These are phyloP conservation scores for Davidsoniella neocaledoniae DNA, from an alignment of 2,329 filamentous ascomycete genomes.

Conservation along the genomic window DNA sequence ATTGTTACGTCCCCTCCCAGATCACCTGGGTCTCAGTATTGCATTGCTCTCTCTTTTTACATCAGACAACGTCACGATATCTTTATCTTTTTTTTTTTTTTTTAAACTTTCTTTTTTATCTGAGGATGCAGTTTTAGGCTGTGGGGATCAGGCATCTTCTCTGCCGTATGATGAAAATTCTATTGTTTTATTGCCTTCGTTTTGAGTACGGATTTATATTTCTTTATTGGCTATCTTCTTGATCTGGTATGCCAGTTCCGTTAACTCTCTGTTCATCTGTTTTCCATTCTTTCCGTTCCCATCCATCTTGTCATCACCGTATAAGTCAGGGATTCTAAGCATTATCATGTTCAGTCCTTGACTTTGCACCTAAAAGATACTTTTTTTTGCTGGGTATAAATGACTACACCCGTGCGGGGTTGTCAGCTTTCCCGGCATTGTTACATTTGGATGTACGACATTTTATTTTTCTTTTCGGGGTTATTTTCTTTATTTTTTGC, in stretches of 20 bases:
- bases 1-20: background rate
- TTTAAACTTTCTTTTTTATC: background rate
- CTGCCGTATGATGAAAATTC: background rate
- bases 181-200: slow-evolving; percentile 2
- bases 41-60: background rate
- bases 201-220: background rate
- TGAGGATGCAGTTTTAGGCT: background rate
- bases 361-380: background rate
- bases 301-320: background rate
- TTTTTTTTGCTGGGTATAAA: background rate
- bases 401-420: background rate
- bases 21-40: background rate
- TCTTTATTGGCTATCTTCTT: background rate
- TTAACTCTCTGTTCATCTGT: background rate
- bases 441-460: background rate
- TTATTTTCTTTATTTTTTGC: background rate
- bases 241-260: background rate
- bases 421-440: background rate
- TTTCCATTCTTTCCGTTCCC: background rate
- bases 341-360: background rate
- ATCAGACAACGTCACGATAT: background rate
- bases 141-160: background rate
- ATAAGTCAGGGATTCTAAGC: background rate
- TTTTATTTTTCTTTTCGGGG: background rate
- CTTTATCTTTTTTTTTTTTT: background rate